Evolutionary conservation across 805 yeast genomes (phyloP).

Genomic region (Metschnikowia santaceciliae): DNA sequence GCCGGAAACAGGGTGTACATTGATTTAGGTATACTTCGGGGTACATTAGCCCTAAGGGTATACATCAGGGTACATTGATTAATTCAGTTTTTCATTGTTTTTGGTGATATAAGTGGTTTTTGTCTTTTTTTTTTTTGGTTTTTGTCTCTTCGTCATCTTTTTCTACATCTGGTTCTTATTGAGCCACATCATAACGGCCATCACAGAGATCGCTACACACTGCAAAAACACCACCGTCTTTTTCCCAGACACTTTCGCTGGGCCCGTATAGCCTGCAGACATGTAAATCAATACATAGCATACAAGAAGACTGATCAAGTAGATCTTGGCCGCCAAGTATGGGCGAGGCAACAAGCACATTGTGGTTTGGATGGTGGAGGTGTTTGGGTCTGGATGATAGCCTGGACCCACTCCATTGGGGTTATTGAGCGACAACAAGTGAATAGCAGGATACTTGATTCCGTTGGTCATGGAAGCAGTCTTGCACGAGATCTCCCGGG

Average conservation of each 20-base stretch:
- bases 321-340: slow-evolving; percentile 25
- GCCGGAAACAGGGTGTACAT: slow-evolving; percentile 21
- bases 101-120: too few relatives aligned
- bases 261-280: background rate
- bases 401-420: slow-evolving; percentile 25
- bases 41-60: too few relatives aligned
- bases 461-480: slow-evolving; percentile 94
- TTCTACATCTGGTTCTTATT: slow-evolving; percentile 9
- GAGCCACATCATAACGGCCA: slow-evolving; percentile 4
- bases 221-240: background rate
- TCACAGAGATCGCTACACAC: slow-evolving; percentile 1
- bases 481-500: slow-evolving; percentile 79
- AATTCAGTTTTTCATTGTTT: too few relatives aligned
- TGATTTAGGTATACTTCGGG: too few relatives aligned
- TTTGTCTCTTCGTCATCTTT: too few relatives aligned
- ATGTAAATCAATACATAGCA: slow-evolving; percentile 13
- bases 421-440: slow-evolving; percentile 64
- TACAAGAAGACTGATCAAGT: slow-evolving; percentile 9
- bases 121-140: too few relatives aligned
- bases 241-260: background rate
- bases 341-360: slow-evolving; percentile 61
- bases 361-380: slow-evolving; percentile 33
- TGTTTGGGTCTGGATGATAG: background rate
- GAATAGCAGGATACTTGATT: slow-evolving; percentile 78
- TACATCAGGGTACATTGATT: too few relatives aligned